phyloP scores from a whole-genome alignment of 495 filamentous ascomycete species.

The Neurospora sp. region DNA sequence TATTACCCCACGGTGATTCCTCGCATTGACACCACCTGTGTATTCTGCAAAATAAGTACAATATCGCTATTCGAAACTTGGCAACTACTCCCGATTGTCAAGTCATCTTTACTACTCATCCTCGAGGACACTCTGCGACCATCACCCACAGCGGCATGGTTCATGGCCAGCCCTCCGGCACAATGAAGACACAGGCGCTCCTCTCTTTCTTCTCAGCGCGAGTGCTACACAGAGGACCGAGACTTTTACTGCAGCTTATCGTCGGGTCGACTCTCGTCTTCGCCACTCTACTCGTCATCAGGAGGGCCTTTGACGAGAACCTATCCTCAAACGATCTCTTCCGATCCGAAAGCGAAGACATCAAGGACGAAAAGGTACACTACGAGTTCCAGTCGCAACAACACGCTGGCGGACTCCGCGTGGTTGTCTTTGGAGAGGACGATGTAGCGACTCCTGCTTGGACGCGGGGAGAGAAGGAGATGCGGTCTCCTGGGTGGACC shows the following conservation, averaged over 20 bases:
- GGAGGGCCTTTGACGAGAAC: not conserved
- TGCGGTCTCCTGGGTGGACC: slow-evolving; percentile 14
- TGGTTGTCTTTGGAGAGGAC: slow-evolving; percentile 25
- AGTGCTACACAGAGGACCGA: slow-evolving; percentile 18
- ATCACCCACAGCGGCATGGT: slow-evolving; percentile 2
- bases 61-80: not conserved
- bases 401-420: slow-evolving; percentile 11
- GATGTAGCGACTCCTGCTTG: slow-evolving; percentile 19
- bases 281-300: slow-evolving; percentile 8
- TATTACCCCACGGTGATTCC: not conserved
- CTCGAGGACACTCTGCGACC: not conserved
- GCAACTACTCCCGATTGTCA: no score
- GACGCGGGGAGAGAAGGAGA: slow-evolving; percentile 2
- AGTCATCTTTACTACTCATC: not conserved
- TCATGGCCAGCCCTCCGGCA: slow-evolving; percentile 2
- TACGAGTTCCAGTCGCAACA: not conserved
- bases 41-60: no score
- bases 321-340: not conserved
- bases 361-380: not conserved
- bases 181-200: not conserved
- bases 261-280: slow-evolving; percentile 11
- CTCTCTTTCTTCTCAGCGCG: slow-evolving; percentile 8
- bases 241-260: slow-evolving; percentile 14
- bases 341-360: not conserved
- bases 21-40: not conserved